Conservation (phyloP, 306 rosid genomes). For the Heteromeles arbutifolia region DNA sequence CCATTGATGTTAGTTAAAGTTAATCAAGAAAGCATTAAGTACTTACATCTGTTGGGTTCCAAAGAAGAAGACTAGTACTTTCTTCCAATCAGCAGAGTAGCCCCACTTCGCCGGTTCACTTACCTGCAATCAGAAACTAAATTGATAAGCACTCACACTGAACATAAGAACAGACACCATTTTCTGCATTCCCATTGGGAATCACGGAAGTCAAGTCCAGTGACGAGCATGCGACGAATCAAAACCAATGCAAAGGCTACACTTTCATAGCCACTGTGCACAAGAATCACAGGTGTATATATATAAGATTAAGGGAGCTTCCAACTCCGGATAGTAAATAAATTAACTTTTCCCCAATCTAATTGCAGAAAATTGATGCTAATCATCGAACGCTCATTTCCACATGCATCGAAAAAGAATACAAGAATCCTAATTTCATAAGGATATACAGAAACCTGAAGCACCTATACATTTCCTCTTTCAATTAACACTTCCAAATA, state of each 20-base stretch:
- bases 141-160: slow-evolving; percentile 2
- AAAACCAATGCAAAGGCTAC: neutral
- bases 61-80: slow-evolving; percentile 85
- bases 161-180: neutral
- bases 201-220: neutral
- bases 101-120: slow-evolving; percentile 98
- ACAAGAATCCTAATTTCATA: neutral
- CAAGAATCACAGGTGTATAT: neutral
- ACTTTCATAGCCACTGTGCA: neutral
- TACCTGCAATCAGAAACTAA: slow-evolving; percentile 57
- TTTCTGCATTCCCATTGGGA: neutral
- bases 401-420: neutral
- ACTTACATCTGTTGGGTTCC: slow-evolving; percentile 98
- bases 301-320: neutral
- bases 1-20: neutral
- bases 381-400: neutral
- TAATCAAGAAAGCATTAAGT: slow-evolving; percentile 9
- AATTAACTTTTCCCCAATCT: neutral
- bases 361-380: neutral
- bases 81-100: slow-evolving; percentile 77
- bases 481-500: neutral
- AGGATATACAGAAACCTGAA: neutral
- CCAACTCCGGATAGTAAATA: neutral
- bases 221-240: neutral
- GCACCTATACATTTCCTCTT: neutral